A percentile compares a stretch with the other conserved stretches of the same genome.
Conservation (phyloP, 2,329 filamentous ascomycete species). For the Aureobasidium namibiae region DNA sequence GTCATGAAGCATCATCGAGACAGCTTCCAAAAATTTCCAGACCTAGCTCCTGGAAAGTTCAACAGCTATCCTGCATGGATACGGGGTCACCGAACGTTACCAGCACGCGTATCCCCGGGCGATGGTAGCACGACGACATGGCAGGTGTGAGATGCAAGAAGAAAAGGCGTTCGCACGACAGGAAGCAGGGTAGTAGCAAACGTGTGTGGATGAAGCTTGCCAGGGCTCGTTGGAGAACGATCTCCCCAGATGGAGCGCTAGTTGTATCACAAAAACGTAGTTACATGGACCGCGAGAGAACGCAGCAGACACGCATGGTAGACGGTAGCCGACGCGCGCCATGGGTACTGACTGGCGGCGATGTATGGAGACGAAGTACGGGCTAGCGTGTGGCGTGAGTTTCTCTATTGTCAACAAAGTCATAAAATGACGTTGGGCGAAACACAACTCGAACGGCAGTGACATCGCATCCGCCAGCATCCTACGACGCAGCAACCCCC, state of each 20-base stretch:
- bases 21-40: conserved; percentile 1
- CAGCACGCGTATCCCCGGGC: not conserved
- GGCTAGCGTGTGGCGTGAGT: conserved; percentile 7
- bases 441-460: not conserved
- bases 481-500: not conserved
- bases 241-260: not conserved
- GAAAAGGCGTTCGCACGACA: not conserved
- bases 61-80: conserved; percentile 3
- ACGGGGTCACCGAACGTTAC: not conserved
- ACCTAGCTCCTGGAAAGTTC: not conserved
- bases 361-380: too few relatives aligned
- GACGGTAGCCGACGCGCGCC: not conserved
- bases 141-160: not conserved
- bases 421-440: conserved; percentile 6
- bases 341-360: not conserved
- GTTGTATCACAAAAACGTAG: conserved; percentile 1
- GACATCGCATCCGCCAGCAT: not conserved
- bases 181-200: not conserved
- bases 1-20: conserved; percentile 1
- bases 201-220: too few relatives aligned
- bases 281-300: not conserved
- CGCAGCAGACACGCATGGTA: not conserved
- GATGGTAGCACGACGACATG: not conserved
- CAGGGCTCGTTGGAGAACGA: not conserved
- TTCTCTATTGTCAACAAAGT: not conserved